A percentile compares a stretch with the other conserved stretches of the same genome.
These are phyloP conservation scores for Fusarium goolgardi DNA, from an alignment of 2,329 filamentous ascomycete species.

Conservation along the genomic window DNA sequence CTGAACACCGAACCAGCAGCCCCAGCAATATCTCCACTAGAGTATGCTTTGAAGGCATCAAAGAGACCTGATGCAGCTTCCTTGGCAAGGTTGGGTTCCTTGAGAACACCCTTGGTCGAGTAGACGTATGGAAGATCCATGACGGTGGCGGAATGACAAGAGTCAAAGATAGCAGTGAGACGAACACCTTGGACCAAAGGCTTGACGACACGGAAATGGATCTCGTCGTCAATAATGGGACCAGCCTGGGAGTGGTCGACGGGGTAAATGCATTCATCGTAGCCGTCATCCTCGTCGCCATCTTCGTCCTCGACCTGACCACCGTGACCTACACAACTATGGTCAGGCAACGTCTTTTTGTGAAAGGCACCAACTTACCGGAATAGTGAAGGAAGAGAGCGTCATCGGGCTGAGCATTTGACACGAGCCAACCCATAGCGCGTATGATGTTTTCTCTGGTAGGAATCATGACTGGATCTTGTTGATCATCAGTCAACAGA, in stretches of 20 bases:
- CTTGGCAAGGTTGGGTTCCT: constrained; percentile 84
- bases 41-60: constrained; percentile 80
- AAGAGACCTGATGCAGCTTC: constrained; percentile 80
- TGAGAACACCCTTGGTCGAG: constrained; percentile 82
- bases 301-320: constrained; percentile 79
- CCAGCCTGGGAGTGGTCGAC: constrained; percentile 77
- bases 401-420: constrained; percentile 77
- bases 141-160: constrained; percentile 81
- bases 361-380: constrained; percentile 55
- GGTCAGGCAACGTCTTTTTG: constrained; percentile 11
- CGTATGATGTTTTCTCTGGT: constrained; percentile 81
- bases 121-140: constrained; percentile 84
- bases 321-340: constrained; percentile 69
- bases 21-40: constrained; percentile 83
- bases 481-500: constrained; percentile 79
- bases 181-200: constrained; percentile 85
- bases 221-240: constrained; percentile 82
- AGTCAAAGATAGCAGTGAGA: constrained; percentile 84
- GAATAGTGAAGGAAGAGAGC: constrained; percentile 83
- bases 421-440: constrained; percentile 81
- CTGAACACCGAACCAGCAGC: constrained; percentile 84
- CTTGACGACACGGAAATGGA: constrained; percentile 81
- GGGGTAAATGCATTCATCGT: constrained; percentile 83
- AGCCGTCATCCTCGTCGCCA: constrained; percentile 81
- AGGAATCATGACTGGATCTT: constrained; percentile 75